Percentiles rank a stretch among this genome's conserved stretches.
Conservation (phyloP, 2,329 filamentous ascomycete species). For the Cercospora zeina region DNA sequence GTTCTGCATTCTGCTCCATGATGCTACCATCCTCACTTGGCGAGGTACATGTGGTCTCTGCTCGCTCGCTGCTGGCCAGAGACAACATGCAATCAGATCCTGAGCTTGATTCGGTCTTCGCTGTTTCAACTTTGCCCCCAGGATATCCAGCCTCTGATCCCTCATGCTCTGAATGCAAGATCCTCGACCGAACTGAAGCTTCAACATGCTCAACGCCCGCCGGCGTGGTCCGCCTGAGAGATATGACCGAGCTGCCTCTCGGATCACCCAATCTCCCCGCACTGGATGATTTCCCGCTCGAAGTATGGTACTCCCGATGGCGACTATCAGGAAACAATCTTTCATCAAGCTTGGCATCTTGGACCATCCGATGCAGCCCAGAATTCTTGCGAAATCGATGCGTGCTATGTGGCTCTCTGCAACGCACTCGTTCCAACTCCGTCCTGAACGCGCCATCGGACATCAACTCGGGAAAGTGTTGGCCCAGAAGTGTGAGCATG, state of each 20-base stretch:
- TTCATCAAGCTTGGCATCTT: background rate
- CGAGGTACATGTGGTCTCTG: background rate
- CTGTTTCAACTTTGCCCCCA: background rate
- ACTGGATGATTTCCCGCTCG: background rate
- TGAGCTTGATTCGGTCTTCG: background rate
- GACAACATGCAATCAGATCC: background rate
- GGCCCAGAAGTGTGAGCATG: slow-evolving; percentile 4
- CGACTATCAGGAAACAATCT: background rate
- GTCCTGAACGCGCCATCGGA: background rate
- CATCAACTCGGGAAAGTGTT: background rate
- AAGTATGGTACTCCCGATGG: background rate
- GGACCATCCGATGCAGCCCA: background rate
- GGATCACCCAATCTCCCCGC: background rate
- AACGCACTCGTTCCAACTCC: background rate
- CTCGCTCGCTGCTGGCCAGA: background rate
- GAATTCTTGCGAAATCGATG: background rate
- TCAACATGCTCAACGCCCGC: background rate
- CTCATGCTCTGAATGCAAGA: background rate
- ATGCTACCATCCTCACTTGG: background rate
- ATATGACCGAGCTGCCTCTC: background rate
- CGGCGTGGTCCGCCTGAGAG: background rate
- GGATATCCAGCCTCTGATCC: background rate
- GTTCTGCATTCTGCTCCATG: background rate
- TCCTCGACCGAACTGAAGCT: background rate
- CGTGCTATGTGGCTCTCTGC: background rate